Evolutionary conservation across 768 basidiomycete genomes (phyloP).

Genomic region (Lactarius sp.): DNA sequence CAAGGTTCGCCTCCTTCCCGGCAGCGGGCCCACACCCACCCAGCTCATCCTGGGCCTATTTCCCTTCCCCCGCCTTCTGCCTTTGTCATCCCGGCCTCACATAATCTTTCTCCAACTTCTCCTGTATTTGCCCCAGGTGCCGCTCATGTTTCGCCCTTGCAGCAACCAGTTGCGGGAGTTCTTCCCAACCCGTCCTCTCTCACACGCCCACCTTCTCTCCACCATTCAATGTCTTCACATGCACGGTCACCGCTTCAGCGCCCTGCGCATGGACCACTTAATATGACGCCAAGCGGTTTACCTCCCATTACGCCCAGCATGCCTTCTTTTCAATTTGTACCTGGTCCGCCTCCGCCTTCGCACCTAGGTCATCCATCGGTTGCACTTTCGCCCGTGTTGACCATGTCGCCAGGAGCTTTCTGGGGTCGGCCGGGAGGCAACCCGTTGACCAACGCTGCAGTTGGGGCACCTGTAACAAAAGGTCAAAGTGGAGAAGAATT

Average conservation of each 20-base stretch:
- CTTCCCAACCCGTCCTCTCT: conserved; percentile 10
- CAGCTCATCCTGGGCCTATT: conserved; percentile 67
- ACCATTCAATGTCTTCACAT: conserved; percentile 31
- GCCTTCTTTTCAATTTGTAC: conserved; percentile 88
- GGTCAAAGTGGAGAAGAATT: conserved; percentile 25
- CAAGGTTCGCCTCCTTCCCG: conserved; percentile 23
- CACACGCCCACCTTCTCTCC: conserved; percentile 33
- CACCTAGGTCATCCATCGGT: conserved; percentile 34
- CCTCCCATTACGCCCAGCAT: conserved; percentile 95
- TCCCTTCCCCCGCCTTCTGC: conserved; percentile 56
- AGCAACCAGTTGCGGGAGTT: background rate
- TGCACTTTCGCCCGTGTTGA: conserved; percentile 63
- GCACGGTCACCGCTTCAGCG: conserved; percentile 38
- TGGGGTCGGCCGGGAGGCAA: conserved; percentile 56
- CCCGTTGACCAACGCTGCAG: conserved; percentile 52
- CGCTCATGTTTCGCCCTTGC: conserved; percentile 19
- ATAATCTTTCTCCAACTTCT: conserved; percentile 28
- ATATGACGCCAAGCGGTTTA: conserved; percentile 63
- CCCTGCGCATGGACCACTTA: conserved; percentile 30
- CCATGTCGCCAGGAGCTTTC: conserved; percentile 71
- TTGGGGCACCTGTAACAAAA: conserved; percentile 49
- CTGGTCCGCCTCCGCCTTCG: conserved; percentile 39
- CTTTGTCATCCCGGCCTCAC: conserved; percentile 39
- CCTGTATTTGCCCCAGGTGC: conserved; percentile 30
- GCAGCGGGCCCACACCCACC: conserved; percentile 32